Evolutionary conservation across 352 stramenopile species (phyloP).

Genomic region (Blastocystis sp.): DNA sequence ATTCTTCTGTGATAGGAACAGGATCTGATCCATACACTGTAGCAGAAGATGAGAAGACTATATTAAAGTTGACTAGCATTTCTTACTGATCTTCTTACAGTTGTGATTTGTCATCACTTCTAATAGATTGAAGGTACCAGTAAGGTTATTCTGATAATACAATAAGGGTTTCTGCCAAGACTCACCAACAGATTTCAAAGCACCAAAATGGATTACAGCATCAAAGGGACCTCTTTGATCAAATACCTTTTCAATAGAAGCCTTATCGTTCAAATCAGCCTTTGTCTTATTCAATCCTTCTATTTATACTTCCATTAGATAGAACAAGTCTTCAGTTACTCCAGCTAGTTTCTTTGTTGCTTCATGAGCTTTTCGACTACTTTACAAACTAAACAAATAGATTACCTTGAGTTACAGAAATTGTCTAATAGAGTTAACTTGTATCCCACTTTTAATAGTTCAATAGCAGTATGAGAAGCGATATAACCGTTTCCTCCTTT

Average conservation of each 20-base stretch:
- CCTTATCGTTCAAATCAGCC: slow-evolving; percentile 68
- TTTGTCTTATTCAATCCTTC: not conserved
- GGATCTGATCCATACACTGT: slow-evolving; percentile 75
- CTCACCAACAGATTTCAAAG: slow-evolving; percentile 78
- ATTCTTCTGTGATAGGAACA: slow-evolving; percentile 60
- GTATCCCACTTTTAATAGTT: slow-evolving; percentile 75
- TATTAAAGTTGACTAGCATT: not conserved
- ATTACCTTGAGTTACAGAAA: slow-evolving; percentile 71
- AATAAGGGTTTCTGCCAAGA: slow-evolving; percentile 70
- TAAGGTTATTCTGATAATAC: slow-evolving; percentile 80
- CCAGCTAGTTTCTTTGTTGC: slow-evolving; percentile 72
- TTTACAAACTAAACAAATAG: slow-evolving; percentile 62
- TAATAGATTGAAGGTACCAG: slow-evolving; percentile 72
- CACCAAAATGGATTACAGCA: slow-evolving; percentile 77
- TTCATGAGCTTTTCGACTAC: slow-evolving; percentile 65
- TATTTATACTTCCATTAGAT: slow-evolving; percentile 43
- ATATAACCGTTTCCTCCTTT: slow-evolving; percentile 79
- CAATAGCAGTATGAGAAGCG: slow-evolving; percentile 76
- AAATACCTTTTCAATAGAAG: slow-evolving; percentile 71
- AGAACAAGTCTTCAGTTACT: slow-evolving; percentile 40
- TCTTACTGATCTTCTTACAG: slow-evolving; percentile 66
- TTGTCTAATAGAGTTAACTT: slow-evolving; percentile 79
- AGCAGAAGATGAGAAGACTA: slow-evolving; percentile 75
- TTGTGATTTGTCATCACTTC: slow-evolving; percentile 70
- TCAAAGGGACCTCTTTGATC: slow-evolving; percentile 71